Conservation (phyloP, 352 stramenopile genomes). For the Phytophthora ohioensis region DNA sequence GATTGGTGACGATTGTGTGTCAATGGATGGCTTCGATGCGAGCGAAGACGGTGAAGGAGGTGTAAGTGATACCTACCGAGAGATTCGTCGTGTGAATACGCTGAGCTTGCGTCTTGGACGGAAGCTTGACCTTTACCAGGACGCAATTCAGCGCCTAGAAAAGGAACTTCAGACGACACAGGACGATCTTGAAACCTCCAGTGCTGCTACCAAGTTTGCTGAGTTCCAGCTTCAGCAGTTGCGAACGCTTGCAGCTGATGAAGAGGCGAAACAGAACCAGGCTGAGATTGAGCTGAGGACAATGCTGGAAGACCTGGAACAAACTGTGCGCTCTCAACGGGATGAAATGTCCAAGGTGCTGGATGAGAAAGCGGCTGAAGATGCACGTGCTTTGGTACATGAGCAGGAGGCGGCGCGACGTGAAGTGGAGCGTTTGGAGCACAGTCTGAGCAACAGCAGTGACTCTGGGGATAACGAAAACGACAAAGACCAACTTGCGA, state of each 20-base stretch:
- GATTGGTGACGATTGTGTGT: slow-evolving; percentile 40
- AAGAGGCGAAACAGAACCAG: slow-evolving; percentile 52
- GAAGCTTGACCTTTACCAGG: slow-evolving; percentile 78
- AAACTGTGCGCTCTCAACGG: slow-evolving; percentile 39
- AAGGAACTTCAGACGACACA: slow-evolving; percentile 67
- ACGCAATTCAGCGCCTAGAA: slow-evolving; percentile 74
- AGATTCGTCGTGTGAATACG: slow-evolving; percentile 70
- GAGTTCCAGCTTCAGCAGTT: slow-evolving; percentile 85
- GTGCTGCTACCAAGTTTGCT: slow-evolving; percentile 78
- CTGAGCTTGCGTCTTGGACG: slow-evolving; percentile 69
- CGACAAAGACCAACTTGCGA: slow-evolving; percentile 41
- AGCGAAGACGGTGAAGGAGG: slow-evolving; percentile 43
- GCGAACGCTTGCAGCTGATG: slow-evolving; percentile 58
- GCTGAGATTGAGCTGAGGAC: slow-evolving; percentile 33
- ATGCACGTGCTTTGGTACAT: slow-evolving; percentile 33
- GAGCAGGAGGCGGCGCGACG: slow-evolving; percentile 36
- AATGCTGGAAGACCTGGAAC: slow-evolving; percentile 35
- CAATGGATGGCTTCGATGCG: slow-evolving; percentile 44
- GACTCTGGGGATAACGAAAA: slow-evolving; percentile 31
- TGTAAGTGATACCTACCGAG: slow-evolving; percentile 49
- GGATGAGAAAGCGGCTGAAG: slow-evolving; percentile 40
- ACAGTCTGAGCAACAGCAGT: slow-evolving; percentile 30
- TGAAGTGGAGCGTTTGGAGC: slow-evolving; percentile 41
- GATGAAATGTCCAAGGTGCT: slow-evolving; percentile 37
- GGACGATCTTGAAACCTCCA: slow-evolving; percentile 85